Percentiles rank a stretch among this genome's conserved stretches.
Conservation (phyloP, 2,329 filamentous ascomycete genomes). For the Thielaviopsis cerberus region DNA sequence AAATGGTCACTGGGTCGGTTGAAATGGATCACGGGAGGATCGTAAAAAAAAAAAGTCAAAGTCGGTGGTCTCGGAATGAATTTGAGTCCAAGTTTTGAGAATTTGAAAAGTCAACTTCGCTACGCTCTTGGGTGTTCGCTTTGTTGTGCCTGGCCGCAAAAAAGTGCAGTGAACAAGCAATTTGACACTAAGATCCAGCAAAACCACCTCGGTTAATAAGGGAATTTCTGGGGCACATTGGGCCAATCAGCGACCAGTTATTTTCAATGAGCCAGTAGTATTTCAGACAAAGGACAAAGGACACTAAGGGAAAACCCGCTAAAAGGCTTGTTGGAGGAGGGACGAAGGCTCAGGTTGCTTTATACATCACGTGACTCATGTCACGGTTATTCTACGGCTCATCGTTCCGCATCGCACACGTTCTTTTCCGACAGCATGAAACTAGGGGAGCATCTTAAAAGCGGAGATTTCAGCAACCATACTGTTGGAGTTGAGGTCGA, state of each 20-base stretch:
- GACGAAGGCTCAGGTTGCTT: not conserved
- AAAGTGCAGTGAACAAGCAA: not conserved
- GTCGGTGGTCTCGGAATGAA: slow-evolving; percentile 1
- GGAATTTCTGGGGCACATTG: not conserved
- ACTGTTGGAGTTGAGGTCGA: no score
- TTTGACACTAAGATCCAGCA: not conserved
- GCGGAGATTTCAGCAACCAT: not conserved
- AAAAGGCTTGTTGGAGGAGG: not conserved
- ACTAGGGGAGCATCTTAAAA: not conserved
- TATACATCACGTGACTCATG: not conserved
- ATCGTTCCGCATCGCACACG: not conserved
- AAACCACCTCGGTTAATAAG: slow-evolving; percentile 12
- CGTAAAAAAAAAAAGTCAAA: not conserved
- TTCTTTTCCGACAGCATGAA: slow-evolving; percentile 8
- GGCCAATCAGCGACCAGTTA: slow-evolving; percentile 9
- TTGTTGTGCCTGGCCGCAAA: not conserved
- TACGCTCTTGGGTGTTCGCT: not conserved
- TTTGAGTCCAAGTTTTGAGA: slow-evolving; percentile 1
- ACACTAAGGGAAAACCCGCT: slow-evolving; percentile 5
- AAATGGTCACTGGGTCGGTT: slow-evolving; percentile 3
- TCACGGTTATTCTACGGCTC: slow-evolving; percentile 7
- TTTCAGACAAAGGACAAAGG: not conserved
- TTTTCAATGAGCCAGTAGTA: slow-evolving; percentile 10
- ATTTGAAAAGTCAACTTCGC: slow-evolving; percentile 1
- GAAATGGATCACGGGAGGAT: not conserved